Evolutionary conservation across 768 basidiomycete genomes (phyloP).

Genomic region (Sarcodon aspratus): DNA sequence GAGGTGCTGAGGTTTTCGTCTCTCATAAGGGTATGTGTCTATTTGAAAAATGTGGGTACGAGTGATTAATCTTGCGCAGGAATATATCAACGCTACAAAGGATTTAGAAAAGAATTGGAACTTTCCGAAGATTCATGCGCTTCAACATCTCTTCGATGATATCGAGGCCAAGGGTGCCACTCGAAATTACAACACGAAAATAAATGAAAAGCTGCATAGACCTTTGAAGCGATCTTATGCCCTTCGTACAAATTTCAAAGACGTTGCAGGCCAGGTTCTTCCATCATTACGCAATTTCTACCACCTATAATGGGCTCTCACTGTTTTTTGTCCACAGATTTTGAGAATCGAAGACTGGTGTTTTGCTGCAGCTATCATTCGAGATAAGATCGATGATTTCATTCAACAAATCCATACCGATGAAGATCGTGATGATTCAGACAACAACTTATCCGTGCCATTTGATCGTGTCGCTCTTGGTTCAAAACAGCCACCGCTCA

Average conservation of each 20-base stretch:
- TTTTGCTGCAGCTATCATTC: conserved; percentile 1
- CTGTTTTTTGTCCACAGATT: conserved; percentile 1
- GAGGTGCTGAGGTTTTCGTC: conserved; percentile 6
- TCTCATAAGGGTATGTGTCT: neutral
- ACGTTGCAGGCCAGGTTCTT: conserved; percentile 4
- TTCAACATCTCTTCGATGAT: conserved; percentile 2
- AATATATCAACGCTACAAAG: neutral
- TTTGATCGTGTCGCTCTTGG: no score
- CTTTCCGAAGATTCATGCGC: conserved; percentile 4
- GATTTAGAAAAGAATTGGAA: conserved; percentile 5
- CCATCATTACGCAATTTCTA: neutral
- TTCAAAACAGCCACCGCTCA: no score
- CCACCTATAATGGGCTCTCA: neutral
- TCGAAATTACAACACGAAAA: conserved; percentile 2
- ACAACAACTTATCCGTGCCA: no score
- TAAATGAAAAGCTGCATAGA: conserved; percentile 2
- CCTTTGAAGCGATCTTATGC: neutral
- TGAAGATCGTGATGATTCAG: no score
- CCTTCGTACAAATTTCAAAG: conserved; percentile 1
- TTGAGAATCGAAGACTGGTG: neutral
- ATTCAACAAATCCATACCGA: no score
- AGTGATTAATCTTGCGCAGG: neutral
- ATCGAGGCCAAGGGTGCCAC: conserved; percentile 1
- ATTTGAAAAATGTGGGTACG: neutral
- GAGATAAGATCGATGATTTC: neutral